Conservation (phyloP, 2,329 filamentous ascomycete genomes). For the Salinomyces thailandicus region DNA sequence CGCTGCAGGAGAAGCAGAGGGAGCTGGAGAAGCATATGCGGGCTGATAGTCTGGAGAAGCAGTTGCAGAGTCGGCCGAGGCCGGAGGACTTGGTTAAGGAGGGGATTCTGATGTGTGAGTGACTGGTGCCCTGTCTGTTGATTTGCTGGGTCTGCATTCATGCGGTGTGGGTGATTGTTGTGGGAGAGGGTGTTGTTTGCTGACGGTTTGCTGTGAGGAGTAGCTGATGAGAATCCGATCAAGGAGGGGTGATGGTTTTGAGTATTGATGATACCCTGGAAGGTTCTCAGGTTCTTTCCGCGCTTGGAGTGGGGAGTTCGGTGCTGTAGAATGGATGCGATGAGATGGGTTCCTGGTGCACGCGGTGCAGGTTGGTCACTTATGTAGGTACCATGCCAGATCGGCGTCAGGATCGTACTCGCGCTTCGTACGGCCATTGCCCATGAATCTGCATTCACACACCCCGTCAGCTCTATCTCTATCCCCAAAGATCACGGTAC, state of each 20-base stretch:
- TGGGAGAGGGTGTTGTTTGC: neutral
- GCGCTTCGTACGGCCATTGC: conserved; percentile 35
- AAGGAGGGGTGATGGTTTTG: neutral
- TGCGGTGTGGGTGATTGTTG: neutral
- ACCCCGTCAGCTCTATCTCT: too few species aligned
- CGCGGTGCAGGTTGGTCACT: conserved; percentile 4
- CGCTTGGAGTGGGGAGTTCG: neutral
- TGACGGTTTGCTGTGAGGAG: neutral
- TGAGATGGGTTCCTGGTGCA: neutral
- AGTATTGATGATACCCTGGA: neutral
- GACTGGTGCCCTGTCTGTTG: too few species aligned
- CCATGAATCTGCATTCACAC: conserved; percentile 33
- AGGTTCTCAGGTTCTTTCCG: too few species aligned
- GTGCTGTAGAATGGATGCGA: neutral
- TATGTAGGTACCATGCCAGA: conserved; percentile 11
- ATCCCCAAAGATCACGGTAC: too few species aligned
- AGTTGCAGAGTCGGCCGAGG: conserved; percentile 65
- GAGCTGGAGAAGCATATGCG: conserved; percentile 85
- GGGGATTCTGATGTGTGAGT: conserved; percentile 53
- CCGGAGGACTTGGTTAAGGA: conserved; percentile 67
- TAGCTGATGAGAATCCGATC: conserved; percentile 1
- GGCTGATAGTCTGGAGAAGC: conserved; percentile 75
- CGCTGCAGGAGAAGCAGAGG: conserved; percentile 67
- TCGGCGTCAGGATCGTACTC: conserved; percentile 12
- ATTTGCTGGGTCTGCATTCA: too few species aligned